A percentile compares a stretch with the other conserved stretches of the same genome.
phyloP scores from a whole-genome alignment of 768 basidiomycete species.

The Termitomyces sp. region DNA sequence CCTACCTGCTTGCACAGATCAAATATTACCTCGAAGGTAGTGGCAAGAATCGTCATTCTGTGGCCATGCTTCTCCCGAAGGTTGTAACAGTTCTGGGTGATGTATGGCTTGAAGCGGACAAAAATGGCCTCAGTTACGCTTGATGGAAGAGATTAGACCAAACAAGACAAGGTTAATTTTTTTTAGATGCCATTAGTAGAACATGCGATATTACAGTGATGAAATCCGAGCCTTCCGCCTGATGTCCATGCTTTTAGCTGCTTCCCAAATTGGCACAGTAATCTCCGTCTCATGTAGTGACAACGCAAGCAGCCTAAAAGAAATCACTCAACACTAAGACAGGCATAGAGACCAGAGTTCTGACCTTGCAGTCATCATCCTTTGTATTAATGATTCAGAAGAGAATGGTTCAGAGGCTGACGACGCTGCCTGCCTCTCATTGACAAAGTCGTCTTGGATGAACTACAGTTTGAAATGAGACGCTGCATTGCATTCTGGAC shows the following conservation, averaged over 20 bases:
- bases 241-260: slow-evolving; percentile 53
- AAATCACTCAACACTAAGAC: background rate
- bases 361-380: slow-evolving; percentile 68
- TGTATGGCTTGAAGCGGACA: slow-evolving; percentile 64
- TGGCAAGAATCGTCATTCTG: slow-evolving; percentile 43
- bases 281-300: slow-evolving; percentile 54
- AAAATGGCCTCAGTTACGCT: slow-evolving; percentile 20
- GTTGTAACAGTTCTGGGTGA: slow-evolving; percentile 57
- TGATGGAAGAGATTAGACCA: background rate
- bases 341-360: slow-evolving; percentile 12
- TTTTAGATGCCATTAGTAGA: background rate
- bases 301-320: slow-evolving; percentile 52
- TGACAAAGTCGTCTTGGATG: slow-evolving; percentile 73
- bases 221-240: slow-evolving; percentile 28
- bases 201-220: background rate
- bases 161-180: background rate
- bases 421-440: slow-evolving; percentile 29
- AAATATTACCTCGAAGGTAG: slow-evolving; percentile 87
- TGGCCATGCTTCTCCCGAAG: slow-evolving; percentile 41
- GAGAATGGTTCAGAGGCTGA: slow-evolving; percentile 30
- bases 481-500: background rate
- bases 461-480: slow-evolving; percentile 32
- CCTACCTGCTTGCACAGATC: slow-evolving; percentile 38
- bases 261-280: slow-evolving; percentile 56
- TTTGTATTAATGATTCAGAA: slow-evolving; percentile 58